phyloP scores from a whole-genome alignment of 1,139 yeast genomes.

The Zygoascus hellenicus region DNA sequence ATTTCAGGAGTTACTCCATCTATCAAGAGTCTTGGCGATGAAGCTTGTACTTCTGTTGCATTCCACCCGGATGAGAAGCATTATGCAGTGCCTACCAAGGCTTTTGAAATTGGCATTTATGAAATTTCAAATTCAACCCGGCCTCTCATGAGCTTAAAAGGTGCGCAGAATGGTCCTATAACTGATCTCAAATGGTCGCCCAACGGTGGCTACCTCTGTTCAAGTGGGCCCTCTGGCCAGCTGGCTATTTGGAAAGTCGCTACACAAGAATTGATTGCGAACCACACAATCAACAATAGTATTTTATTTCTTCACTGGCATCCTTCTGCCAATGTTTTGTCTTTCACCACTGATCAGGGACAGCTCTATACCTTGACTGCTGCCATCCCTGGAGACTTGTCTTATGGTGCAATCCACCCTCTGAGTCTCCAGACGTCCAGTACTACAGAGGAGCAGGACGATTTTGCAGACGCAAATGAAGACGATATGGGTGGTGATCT shows the following conservation, averaged over 20 bases:
- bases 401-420: constrained; percentile 9
- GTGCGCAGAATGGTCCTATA: constrained; percentile 37
- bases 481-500: constrained; percentile 18
- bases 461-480: constrained; percentile 25
- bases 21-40: constrained; percentile 35
- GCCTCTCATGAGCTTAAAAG: constrained; percentile 12
- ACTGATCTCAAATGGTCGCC: constrained; percentile 57
- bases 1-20: constrained; percentile 28
- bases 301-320: constrained; percentile 33
- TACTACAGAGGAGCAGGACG: constrained; percentile 7
- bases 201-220: constrained; percentile 52
- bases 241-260: constrained; percentile 52
- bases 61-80: constrained; percentile 63
- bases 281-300: constrained; percentile 16
- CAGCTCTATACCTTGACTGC: constrained; percentile 26
- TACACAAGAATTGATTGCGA: constrained; percentile 19
- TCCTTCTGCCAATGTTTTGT: constrained; percentile 32
- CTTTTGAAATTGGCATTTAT: constrained; percentile 36
- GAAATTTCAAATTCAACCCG: constrained; percentile 18
- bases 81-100: constrained; percentile 52
- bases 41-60: constrained; percentile 40
- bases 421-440: not conserved
- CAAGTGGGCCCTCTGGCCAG: constrained; percentile 42
- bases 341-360: constrained; percentile 33
- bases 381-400: constrained; percentile 12